Conservation (phyloP, 106 monocot genomes). For the Cymbidium sinense region DNA sequence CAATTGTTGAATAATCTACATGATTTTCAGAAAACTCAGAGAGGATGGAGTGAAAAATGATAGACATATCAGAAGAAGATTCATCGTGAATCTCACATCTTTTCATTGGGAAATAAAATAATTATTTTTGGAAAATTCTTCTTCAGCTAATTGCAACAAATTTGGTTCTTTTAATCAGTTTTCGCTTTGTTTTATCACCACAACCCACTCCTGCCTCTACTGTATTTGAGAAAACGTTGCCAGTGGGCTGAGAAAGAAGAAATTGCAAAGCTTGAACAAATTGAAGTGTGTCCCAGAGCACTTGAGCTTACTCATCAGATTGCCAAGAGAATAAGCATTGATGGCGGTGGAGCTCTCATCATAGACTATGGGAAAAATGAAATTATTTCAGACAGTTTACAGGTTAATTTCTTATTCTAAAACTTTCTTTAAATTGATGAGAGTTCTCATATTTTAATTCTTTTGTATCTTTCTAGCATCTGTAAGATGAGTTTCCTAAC, state of each 20-base stretch:
- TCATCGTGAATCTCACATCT: constrained; percentile 35
- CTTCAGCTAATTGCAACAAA: neutral
- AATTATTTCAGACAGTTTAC: constrained; percentile 86
- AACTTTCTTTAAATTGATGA: neutral
- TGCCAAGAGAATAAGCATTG: constrained; percentile 71
- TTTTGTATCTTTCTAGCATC: neutral
- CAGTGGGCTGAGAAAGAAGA: constrained; percentile 72
- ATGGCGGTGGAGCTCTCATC: constrained; percentile 97
- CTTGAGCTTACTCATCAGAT: constrained; percentile 81
- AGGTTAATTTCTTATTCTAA: constrained; percentile 37
- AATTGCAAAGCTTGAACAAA: constrained; percentile 56
- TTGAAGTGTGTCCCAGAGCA: constrained; percentile 86
- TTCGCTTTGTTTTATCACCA: constrained; percentile 81
- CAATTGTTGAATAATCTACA: neutral
- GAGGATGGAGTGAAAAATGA: constrained; percentile 96
- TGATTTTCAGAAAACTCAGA: constrained; percentile 62
- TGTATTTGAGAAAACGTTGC: constrained; percentile 63
- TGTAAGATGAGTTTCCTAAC: constrained; percentile 6
- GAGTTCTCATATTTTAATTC: neutral
- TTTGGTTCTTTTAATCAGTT: constrained; percentile 25
- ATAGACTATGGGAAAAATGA: constrained; percentile 91
- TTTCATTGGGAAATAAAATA: neutral
- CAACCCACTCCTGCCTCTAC: constrained; percentile 58
- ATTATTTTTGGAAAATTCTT: neutral
- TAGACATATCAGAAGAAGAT: constrained; percentile 79